phyloP scores from a whole-genome alignment of 164 flowering plant genomes.

The Brasenia schreberi region DNA sequence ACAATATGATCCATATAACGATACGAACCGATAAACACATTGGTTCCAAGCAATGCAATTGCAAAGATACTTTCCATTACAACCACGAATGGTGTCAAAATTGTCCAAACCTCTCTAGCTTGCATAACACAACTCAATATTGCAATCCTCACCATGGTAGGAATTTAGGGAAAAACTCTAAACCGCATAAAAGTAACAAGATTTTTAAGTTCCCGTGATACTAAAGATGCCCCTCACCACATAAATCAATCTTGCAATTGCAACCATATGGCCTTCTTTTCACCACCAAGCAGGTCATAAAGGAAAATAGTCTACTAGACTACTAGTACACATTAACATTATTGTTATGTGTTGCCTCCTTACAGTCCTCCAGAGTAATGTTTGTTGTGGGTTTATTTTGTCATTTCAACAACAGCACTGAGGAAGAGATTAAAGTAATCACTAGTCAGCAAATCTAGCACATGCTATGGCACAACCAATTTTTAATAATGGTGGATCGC shows the following conservation, averaged over 20 bases:
- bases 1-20: too few species aligned
- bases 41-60: conserved; percentile 46
- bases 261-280: conserved; percentile 23
- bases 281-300: conserved; percentile 28
- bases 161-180: conserved; percentile 56
- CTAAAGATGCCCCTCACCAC: conserved; percentile 80
- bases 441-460: conserved; percentile 67
- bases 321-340: conserved; percentile 38
- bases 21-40: too few species aligned
- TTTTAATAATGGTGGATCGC: conserved; percentile 41
- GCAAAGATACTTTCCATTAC: conserved; percentile 52
- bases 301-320: conserved; percentile 64
- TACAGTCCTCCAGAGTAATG: conserved; percentile 37
- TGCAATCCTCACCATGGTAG: conserved; percentile 88
- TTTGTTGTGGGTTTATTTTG: conserved; percentile 54
- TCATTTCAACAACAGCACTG: conserved; percentile 77
- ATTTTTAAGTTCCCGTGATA: conserved; percentile 81
- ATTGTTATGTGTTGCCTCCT: conserved; percentile 73
- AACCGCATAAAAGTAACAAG: conserved; percentile 56
- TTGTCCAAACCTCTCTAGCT: conserved; percentile 76
- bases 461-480: conserved; percentile 47
- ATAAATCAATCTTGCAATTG: conserved; percentile 36
- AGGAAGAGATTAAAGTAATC: conserved; percentile 55
- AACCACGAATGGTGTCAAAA: conserved; percentile 82
- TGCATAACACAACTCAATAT: conserved; percentile 79